Base-by-base conservation (phyloP, 1,139 yeast species). In the Zygotorulaspora mrakii region DNA sequence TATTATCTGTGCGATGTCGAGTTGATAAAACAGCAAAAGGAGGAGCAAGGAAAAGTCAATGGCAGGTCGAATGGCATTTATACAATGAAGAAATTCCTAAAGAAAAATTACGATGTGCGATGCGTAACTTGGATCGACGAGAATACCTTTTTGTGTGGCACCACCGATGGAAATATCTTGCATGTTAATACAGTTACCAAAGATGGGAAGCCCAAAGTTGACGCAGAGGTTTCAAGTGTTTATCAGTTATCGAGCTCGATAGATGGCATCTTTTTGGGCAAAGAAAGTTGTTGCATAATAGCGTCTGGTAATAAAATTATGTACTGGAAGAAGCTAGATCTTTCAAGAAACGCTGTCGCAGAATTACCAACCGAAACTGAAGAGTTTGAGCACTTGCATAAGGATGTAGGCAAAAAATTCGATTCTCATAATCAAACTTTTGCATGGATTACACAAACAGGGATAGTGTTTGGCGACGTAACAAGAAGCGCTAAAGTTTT, bases 391-490 rank as follows among this genome's bases (percentile, higher is more conserved):
- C 61, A 58, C 32, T 40, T 60, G 13, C 64, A 61, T 3, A 54
- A 47, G 16, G 58, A 61, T 6, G 42, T 52, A 17, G 63, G 65
- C n/a, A 54, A 52, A 11, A 65, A 57, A 39, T 66, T 65, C 36
- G 43, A 55, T 10, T 40, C 64, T 8, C 51, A 55, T 35, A 46
- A 51, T 9, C 48, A 53, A 8, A 46, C 50, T 11, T 70, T 70
- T 53, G 76, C 72, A 1, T 70, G 77, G 74, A 46, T 71, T 3
- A 73, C 71, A 17, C 65, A 67, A 10, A 61, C 67, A 17, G 78
- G 77, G 2, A 55, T 71, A 2, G 66, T 71, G 2, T 68, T 67
- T 51, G 75, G 75, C 5, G 55, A 55, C 34, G 44, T 67, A 14
- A 18, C 46, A 1, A 39, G 31, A 8, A 42, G 44, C 43, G 42